Evolutionary conservation across 148 eudicot genomes (phyloP).

Genomic region (Hydrangea macrophylla): DNA sequence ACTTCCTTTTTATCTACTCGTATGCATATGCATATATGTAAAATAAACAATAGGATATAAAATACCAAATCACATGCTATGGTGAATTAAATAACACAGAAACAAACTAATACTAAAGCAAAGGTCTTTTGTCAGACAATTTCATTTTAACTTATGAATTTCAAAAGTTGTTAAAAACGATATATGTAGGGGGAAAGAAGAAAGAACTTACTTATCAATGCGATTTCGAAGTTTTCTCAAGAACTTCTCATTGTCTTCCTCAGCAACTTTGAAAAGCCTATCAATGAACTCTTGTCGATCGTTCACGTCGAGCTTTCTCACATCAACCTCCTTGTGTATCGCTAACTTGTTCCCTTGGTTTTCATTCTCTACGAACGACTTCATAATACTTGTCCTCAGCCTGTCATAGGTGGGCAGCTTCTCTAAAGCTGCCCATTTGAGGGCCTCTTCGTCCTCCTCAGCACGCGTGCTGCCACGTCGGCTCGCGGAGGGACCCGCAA

Average conservation of each 20-base stretch:
- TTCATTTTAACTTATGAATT: too few species aligned
- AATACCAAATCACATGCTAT: too few species aligned
- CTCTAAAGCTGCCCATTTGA: constrained; percentile 91
- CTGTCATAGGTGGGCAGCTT: constrained; percentile 82
- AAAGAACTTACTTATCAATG: constrained; percentile 64
- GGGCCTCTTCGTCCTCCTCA: constrained; percentile 88
- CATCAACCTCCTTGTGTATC: constrained; percentile 72
- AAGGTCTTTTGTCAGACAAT: too few species aligned
- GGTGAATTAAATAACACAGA: too few species aligned
- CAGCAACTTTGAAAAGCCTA: constrained; percentile 73
- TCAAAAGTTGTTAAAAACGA: too few species aligned
- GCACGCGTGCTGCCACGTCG: constrained; percentile 41
- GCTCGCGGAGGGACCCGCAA: constrained; percentile 29
- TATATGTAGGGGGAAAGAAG: too few species aligned
- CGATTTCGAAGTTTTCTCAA: constrained; percentile 65
- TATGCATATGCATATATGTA: too few species aligned
- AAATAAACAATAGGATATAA: too few species aligned
- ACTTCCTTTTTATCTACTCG: too few species aligned
- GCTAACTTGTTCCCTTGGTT: constrained; percentile 23
- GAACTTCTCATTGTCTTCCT: constrained; percentile 90
- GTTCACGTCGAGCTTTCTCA: constrained; percentile 57
- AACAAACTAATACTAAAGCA: too few species aligned
- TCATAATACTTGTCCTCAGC: constrained; percentile 67
- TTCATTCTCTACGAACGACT: constrained; percentile 38
- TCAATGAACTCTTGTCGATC: constrained; percentile 68